Evolutionary conservation across 2,329 filamentous ascomycete species (phyloP).

Genomic region (Fusarium concolor): DNA sequence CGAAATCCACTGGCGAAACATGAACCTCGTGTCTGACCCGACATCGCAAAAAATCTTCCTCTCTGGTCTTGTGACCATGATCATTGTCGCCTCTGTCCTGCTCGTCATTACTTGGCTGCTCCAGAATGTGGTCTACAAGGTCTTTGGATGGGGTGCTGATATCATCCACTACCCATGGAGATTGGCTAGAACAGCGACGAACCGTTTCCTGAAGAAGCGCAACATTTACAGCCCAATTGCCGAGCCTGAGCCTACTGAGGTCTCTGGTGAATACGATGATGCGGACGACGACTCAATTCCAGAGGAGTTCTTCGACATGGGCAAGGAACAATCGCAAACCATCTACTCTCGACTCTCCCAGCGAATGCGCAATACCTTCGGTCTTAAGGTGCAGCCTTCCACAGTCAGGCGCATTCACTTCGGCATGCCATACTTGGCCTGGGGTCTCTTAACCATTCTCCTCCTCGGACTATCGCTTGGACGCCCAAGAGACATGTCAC

Average conservation of each 20-base stretch:
- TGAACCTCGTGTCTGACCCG: slow-evolving; percentile 49
- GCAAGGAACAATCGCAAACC: slow-evolving; percentile 9
- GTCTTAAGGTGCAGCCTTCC: slow-evolving; percentile 7
- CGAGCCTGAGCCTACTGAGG: slow-evolving; percentile 16
- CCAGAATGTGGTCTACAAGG: slow-evolving; percentile 42
- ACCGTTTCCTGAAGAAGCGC: slow-evolving; percentile 22
- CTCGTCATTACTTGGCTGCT: slow-evolving; percentile 40
- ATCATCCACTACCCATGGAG: slow-evolving; percentile 46
- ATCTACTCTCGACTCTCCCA: slow-evolving; percentile 3
- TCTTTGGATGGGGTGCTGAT: slow-evolving; percentile 47
- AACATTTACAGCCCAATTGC: slow-evolving; percentile 20
- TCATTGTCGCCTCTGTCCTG: slow-evolving; percentile 32
- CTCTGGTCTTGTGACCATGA: slow-evolving; percentile 49
- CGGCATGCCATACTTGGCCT: slow-evolving; percentile 37
- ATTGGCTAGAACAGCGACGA: slow-evolving; percentile 16
- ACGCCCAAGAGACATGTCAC: slow-evolving; percentile 48
- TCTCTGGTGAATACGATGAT: slow-evolving; percentile 6
- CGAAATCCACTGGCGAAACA: slow-evolving; percentile 53
- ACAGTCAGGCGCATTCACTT: slow-evolving; percentile 16
- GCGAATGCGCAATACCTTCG: slow-evolving; percentile 9
- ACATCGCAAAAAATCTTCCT: slow-evolving; percentile 50
- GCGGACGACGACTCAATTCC: slow-evolving; percentile 15
- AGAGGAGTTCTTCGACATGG: slow-evolving; percentile 2
- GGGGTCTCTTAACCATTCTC: slow-evolving; percentile 38
- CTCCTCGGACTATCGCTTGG: slow-evolving; percentile 40